A percentile compares a stretch with the other conserved stretches of the same genome.
Conservation (phyloP, 2,329 filamentous ascomycete species). For the Dactylellina haptotyla region DNA sequence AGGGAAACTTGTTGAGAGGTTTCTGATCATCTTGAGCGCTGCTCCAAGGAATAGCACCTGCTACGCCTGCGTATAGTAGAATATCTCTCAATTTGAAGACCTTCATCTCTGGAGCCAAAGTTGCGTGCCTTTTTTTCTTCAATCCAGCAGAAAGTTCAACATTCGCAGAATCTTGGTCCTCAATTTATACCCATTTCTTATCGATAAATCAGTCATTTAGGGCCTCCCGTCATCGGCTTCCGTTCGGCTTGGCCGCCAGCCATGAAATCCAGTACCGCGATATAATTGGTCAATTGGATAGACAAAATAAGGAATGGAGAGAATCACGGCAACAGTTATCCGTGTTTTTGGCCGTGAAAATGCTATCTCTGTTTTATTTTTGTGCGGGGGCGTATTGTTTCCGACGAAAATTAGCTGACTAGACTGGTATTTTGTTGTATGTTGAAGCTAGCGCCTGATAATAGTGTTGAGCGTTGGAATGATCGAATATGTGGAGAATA, state of each 20-base stretch:
- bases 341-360: slow-evolving; percentile 28
- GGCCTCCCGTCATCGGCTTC: slow-evolving; percentile 27
- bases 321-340: slow-evolving; percentile 32
- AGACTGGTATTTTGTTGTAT: slow-evolving; percentile 38
- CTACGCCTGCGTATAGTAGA: slow-evolving; percentile 39
- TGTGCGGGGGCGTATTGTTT: too few relatives aligned
- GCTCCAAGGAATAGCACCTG: slow-evolving; percentile 32
- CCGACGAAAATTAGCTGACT: too few relatives aligned
- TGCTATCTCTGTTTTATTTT: too few relatives aligned
- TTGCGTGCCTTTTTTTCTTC: not conserved
- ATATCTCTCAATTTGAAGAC: slow-evolving; percentile 19
- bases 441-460: slow-evolving; percentile 14
- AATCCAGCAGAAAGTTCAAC: not conserved
- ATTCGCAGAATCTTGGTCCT: not conserved
- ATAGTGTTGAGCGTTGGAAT: slow-evolving; percentile 39
- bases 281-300: slow-evolving; percentile 39
- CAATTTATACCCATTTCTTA: slow-evolving; percentile 28
- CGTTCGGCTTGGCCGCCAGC: not conserved
- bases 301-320: not conserved
- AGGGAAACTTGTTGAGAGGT: not conserved
- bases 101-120: not conserved
- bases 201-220: slow-evolving; percentile 3
- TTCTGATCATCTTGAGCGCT: slow-evolving; percentile 20
- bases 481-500: slow-evolving; percentile 51
- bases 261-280: slow-evolving; percentile 1